Conservation (phyloP, 768 basidiomycete species). For the Hygrocybe punicea region DNA sequence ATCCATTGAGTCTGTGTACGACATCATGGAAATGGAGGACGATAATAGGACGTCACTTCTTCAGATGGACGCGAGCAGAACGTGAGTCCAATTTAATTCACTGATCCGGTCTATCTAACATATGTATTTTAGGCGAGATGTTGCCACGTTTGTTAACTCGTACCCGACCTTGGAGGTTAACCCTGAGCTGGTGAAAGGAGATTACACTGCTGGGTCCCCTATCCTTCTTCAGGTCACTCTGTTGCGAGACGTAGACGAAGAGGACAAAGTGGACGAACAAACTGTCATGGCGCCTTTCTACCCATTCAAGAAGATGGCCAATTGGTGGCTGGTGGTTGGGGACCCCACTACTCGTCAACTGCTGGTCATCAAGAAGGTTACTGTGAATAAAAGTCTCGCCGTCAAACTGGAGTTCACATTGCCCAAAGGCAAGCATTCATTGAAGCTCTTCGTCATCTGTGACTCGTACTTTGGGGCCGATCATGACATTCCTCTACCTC, state of each 20-base stretch:
- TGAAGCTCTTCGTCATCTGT: conserved; percentile 89
- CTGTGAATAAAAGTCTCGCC: conserved; percentile 78
- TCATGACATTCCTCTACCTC: conserved; percentile 81
- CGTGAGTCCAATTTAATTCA: conserved; percentile 55
- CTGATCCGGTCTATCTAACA: conserved; percentile 15
- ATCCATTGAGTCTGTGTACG: conserved; percentile 86
- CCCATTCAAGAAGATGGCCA: conserved; percentile 84
- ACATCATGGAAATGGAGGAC: conserved; percentile 98
- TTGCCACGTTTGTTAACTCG: conserved; percentile 93
- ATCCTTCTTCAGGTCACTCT: conserved; percentile 79
- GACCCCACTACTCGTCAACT: conserved; percentile 76
- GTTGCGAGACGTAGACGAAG: conserved; percentile 76
- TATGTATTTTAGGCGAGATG: conserved; percentile 66
- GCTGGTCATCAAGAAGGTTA: conserved; percentile 84
- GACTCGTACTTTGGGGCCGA: conserved; percentile 91
- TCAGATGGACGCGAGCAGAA: conserved; percentile 80
- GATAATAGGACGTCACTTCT: conserved; percentile 77
- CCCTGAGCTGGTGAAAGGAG: conserved; percentile 80
- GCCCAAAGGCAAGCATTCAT: conserved; percentile 74
- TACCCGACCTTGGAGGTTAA: conserved; percentile 95
- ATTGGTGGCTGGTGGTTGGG: conserved; percentile 98
- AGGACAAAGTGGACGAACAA: conserved; percentile 71
- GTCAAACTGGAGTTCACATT: conserved; percentile 89
- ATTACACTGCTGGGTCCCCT: conserved; percentile 81
- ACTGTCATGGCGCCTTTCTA: conserved; percentile 91